phyloP scores from a whole-genome alignment of 371 early-diverging fungal species.

The Apophysomyces elegans region DNA sequence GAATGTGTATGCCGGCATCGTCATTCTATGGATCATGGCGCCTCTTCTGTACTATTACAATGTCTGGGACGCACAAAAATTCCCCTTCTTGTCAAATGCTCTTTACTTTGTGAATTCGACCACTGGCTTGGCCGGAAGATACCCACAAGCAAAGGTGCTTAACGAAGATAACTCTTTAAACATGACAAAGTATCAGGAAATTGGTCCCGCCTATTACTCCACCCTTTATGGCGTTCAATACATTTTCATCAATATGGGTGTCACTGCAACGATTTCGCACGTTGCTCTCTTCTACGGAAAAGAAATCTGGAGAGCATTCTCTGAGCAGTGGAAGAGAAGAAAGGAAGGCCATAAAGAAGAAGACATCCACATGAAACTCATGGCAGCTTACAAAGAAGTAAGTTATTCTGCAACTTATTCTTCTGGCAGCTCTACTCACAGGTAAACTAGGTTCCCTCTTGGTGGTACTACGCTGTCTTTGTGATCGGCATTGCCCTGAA shows the following conservation, averaged over 20 bases:
- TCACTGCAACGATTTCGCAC: constrained; percentile 52
- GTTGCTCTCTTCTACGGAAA: constrained; percentile 46
- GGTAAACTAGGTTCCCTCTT: constrained; percentile 59
- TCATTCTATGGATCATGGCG: constrained; percentile 28
- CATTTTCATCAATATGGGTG: constrained; percentile 31
- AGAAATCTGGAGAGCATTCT: constrained; percentile 18
- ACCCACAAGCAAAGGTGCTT: constrained; percentile 38
- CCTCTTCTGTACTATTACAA: constrained; percentile 38
- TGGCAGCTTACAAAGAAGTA: constrained; percentile 44
- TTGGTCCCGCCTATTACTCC: constrained; percentile 32
- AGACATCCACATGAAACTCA: constrained; percentile 39
- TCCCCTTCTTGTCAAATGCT: constrained; percentile 36
- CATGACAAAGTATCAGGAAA: constrained; percentile 24
- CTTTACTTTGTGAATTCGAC: constrained; percentile 23
- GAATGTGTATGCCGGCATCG: constrained; percentile 34
- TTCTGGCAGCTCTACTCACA: constrained; percentile 35
- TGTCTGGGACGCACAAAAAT: constrained; percentile 42
- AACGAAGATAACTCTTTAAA: constrained; percentile 33
- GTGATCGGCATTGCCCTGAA: constrained; percentile 61
- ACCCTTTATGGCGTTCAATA: constrained; percentile 22
- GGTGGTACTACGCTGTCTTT: constrained; percentile 77
- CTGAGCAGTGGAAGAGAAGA: constrained; percentile 2
- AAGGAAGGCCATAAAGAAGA: constrained; percentile 1
- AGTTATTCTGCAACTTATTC: constrained; percentile 21
- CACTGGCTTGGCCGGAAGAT: constrained; percentile 22